Percentiles rank a stretch among this genome's conserved stretches.
Conservation (phyloP, 2,329 filamentous ascomycete genomes). For the Xylaria sp. region DNA sequence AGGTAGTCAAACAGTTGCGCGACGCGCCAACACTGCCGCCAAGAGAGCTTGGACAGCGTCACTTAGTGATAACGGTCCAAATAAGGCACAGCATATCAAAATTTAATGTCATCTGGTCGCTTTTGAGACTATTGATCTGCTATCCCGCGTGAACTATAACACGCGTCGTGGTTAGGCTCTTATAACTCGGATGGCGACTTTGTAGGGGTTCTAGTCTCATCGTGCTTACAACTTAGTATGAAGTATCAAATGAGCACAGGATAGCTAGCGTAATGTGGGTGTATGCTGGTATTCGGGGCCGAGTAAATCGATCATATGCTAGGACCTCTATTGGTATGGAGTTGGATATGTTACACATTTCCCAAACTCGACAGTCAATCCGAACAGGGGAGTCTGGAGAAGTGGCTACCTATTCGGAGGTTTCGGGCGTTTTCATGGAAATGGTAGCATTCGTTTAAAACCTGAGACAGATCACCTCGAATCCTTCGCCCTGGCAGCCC, state of each 20-base stretch:
- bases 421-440: not conserved
- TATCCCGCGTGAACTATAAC: not conserved
- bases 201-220: not conserved
- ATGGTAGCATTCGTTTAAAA: slow-evolving; percentile 11
- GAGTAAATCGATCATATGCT: not conserved
- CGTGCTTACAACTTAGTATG: not conserved
- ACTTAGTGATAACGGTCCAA: not conserved
- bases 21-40: not conserved
- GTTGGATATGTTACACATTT: not conserved
- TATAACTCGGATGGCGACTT: not conserved
- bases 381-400: slow-evolving; percentile 1
- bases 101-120: not conserved
- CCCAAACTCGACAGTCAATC: not conserved
- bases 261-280: not conserved
- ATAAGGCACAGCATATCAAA: not conserved
- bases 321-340: not conserved
- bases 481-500: slow-evolving; percentile 14
- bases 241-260: not conserved
- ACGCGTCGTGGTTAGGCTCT: not conserved
- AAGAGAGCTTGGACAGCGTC: not conserved
- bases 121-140: not conserved
- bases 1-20: not conserved
- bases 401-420: not conserved
- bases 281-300: not conserved
- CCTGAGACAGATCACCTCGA: slow-evolving; percentile 24